These are phyloP conservation scores for Coffea canephora DNA, from an alignment of 257 asterid genomes.

Conservation along the genomic window DNA sequence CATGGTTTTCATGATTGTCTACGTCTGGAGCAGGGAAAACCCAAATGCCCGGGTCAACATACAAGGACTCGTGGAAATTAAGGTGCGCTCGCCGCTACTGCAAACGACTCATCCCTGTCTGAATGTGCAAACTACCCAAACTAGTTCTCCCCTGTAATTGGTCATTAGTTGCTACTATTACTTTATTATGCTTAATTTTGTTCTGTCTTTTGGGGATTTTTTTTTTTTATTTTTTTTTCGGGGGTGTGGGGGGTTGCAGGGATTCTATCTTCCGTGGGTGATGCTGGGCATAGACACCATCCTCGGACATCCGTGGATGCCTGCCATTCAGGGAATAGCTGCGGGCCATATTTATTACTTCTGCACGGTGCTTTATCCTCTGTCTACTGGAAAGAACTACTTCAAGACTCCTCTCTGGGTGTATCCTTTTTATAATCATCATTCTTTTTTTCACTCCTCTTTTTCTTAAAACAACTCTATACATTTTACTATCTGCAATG, in stretches of 20 bases:
- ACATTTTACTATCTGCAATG: neutral
- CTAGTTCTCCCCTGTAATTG: too few relatives aligned
- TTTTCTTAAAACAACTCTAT: neutral
- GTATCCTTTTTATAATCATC: constrained; percentile 37
- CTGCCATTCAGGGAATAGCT: constrained; percentile 39
- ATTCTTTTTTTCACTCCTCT: neutral
- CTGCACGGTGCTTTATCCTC: constrained; percentile 54
- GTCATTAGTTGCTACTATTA: too few relatives aligned
- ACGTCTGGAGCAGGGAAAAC: constrained; percentile 54
- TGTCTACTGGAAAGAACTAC: constrained; percentile 36
- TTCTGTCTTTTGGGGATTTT: too few relatives aligned
- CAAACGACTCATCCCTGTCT: neutral
- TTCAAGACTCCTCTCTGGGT: constrained; percentile 54
- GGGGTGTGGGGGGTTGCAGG: constrained; percentile 29
- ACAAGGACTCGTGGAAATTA: constrained; percentile 44
- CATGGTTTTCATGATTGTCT: constrained; percentile 39
- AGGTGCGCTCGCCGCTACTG: constrained; percentile 25
- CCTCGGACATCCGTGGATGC: constrained; percentile 47
- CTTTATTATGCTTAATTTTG: neutral
- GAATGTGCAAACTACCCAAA: neutral
- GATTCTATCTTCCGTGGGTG: constrained; percentile 51
- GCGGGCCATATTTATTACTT: constrained; percentile 55
- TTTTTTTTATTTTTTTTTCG: too few relatives aligned
- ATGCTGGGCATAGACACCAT: constrained; percentile 37
- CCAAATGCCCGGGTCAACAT: constrained; percentile 50